Evolutionary conservation across 1,139 yeast species (phyloP).

Genomic region (Tardiomyces digboiensis): DNA sequence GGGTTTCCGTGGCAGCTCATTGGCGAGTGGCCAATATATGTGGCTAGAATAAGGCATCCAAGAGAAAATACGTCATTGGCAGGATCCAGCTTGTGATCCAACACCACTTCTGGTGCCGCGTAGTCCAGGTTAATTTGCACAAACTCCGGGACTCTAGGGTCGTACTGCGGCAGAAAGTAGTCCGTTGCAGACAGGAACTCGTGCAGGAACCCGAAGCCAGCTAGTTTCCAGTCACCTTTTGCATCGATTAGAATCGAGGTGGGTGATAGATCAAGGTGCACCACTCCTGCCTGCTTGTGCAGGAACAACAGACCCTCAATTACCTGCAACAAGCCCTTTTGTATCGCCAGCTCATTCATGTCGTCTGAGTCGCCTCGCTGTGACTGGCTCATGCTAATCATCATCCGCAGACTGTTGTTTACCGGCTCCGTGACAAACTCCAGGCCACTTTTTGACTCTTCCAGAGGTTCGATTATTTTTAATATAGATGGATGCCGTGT

Average conservation of each 20-base stretch:
- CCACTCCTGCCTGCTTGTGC: constrained; percentile 64
- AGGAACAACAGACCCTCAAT: constrained; percentile 74
- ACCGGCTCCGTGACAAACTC: constrained; percentile 65
- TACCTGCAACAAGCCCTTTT: constrained; percentile 75
- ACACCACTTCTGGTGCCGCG: constrained; percentile 64
- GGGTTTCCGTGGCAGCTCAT: constrained; percentile 26
- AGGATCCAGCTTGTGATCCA: constrained; percentile 49
- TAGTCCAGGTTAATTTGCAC: constrained; percentile 64
- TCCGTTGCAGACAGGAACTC: constrained; percentile 29
- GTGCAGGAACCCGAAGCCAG: constrained; percentile 58
- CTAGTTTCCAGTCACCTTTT: constrained; percentile 90
- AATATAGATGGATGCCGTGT: constrained; percentile 83
- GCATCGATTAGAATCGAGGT: constrained; percentile 64
- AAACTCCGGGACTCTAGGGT: constrained; percentile 65
- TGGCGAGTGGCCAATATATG: constrained; percentile 39
- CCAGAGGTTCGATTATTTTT: constrained; percentile 77
- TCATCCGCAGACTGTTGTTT: constrained; percentile 44
- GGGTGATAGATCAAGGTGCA: constrained; percentile 77
- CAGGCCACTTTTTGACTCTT: constrained; percentile 71
- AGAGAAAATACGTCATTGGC: constrained; percentile 78
- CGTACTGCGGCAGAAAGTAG: constrained; percentile 52
- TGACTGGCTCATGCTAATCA: constrained; percentile 19
- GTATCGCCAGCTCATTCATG: constrained; percentile 64
- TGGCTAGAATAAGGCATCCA: constrained; percentile 61
- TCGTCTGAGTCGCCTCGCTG: constrained; percentile 8